Conservation (phyloP, 441 rosid species). For the Erodium texanum region DNA sequence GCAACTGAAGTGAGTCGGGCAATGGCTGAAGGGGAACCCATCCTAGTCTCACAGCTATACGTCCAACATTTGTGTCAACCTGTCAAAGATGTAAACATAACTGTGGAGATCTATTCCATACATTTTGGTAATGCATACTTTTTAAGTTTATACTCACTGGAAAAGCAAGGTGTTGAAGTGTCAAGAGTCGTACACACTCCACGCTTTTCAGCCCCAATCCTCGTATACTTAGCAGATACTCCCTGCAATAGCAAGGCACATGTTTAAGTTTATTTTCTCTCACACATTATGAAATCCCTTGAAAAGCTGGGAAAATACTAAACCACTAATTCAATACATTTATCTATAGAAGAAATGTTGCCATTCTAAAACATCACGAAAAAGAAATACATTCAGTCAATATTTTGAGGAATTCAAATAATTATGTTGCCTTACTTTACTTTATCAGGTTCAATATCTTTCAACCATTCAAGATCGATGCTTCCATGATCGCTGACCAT, state of each 20-base stretch:
- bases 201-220: slow-evolving; percentile 97
- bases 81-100: slow-evolving; percentile 25
- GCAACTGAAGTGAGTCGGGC: slow-evolving; percentile 93
- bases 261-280: neutral
- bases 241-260: slow-evolving; percentile 35
- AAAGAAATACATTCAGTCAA: too few species aligned
- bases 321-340: neutral
- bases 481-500: slow-evolving; percentile 47
- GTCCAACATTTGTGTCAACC: slow-evolving; percentile 99
- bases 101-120: slow-evolving; percentile 17
- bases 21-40: slow-evolving; percentile 89
- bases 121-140: slow-evolving; percentile 13
- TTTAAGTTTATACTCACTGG: slow-evolving; percentile 53
- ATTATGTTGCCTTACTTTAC: slow-evolving; percentile 55
- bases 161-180: slow-evolving; percentile 93
- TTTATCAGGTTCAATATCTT: slow-evolving; percentile 64
- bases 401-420: too few species aligned
- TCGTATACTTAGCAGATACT: slow-evolving; percentile 71
- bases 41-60: slow-evolving; percentile 95
- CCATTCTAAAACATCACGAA: too few species aligned
- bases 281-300: neutral
- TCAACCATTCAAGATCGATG: slow-evolving; percentile 66
- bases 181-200: slow-evolving; percentile 90
- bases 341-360: neutral
- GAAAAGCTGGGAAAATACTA: neutral